A percentile compares a stretch with the other conserved stretches of the same genome.
These are phyloP conservation scores for Pseudonectria buxi DNA, from an alignment of 2,329 filamentous ascomycete genomes.

Conservation along the genomic window DNA sequence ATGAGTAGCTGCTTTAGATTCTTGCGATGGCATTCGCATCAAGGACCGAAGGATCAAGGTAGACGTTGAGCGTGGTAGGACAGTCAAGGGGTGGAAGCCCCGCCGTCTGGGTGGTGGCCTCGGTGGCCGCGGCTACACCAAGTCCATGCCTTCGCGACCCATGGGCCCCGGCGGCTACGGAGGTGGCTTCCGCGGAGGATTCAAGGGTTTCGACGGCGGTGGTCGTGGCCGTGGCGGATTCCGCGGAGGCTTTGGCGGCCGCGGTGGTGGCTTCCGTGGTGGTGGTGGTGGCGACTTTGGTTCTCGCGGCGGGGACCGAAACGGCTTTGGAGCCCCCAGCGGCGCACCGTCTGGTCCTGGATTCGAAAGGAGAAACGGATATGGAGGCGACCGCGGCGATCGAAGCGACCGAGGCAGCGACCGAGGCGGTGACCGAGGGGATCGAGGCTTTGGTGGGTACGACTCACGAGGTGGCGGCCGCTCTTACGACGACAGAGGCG, in stretches of 20 bases:
- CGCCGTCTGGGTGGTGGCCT: constrained; percentile 86
- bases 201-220: constrained; percentile 39
- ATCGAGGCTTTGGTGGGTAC: constrained; percentile 37
- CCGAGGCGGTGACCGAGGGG: constrained; percentile 24
- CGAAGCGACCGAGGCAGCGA: constrained; percentile 36
- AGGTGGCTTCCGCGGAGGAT: constrained; percentile 42
- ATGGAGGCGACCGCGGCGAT: constrained; percentile 38
- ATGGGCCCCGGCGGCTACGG: constrained; percentile 54
- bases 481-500: constrained; percentile 48
- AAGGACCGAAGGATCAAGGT: constrained; percentile 88
- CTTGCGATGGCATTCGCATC: constrained; percentile 81
- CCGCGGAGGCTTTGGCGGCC: constrained; percentile 48
- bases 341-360: constrained; percentile 57
- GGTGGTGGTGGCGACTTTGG: constrained; percentile 35
- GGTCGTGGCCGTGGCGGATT: constrained; percentile 37
- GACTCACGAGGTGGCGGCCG: constrained; percentile 46
- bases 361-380: constrained; percentile 41
- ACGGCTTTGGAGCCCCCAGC: constrained; percentile 46
- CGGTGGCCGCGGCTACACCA: constrained; percentile 89
- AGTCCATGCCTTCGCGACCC: constrained; percentile 65
- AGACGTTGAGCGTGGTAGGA: constrained; percentile 92
- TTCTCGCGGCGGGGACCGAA: constrained; percentile 31
- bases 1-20: constrained; percentile 78
- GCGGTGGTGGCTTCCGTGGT: constrained; percentile 48
- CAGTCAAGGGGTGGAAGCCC: constrained; percentile 88